These are phyloP conservation scores for Exophiala sp. DNA, from an alignment of 2,329 filamentous ascomycete species.

Conservation along the genomic window DNA sequence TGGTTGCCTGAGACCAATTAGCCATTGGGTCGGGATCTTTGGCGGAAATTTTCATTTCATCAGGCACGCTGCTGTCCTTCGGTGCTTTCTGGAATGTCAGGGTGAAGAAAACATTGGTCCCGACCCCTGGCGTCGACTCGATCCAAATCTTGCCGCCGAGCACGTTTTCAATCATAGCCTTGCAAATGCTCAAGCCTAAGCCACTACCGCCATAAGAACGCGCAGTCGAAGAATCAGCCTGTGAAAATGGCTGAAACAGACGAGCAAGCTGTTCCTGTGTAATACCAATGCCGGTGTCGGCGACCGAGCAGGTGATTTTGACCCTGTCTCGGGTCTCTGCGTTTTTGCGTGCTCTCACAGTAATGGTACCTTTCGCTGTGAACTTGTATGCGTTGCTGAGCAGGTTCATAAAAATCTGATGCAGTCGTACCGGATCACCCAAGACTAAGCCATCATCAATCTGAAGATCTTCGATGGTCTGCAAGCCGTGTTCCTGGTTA, in stretches of 20 bases:
- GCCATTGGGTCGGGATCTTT: conserved; percentile 54
- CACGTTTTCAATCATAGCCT: conserved; percentile 58
- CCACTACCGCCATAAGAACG: conserved; percentile 61
- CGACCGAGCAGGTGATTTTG: conserved; percentile 48
- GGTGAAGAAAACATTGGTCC: conserved; percentile 65
- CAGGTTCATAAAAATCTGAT: conserved; percentile 63
- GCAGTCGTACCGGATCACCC: conserved; percentile 77
- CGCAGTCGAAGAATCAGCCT: conserved; percentile 58
- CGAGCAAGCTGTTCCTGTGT: conserved; percentile 60
- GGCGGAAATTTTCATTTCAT: conserved; percentile 42
- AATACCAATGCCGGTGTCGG: conserved; percentile 66
- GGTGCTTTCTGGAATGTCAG: conserved; percentile 81
- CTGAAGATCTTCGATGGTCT: conserved; percentile 64
- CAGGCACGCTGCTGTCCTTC: conserved; percentile 52
- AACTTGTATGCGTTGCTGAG: conserved; percentile 64
- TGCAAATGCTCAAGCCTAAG: conserved; percentile 64
- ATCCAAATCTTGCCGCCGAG: conserved; percentile 61
- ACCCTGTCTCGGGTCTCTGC: conserved; percentile 32
- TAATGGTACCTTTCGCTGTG: conserved; percentile 52
- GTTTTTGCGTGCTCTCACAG: conserved; percentile 40
- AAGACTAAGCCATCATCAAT: conserved; percentile 65
- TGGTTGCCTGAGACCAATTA: conserved; percentile 50
- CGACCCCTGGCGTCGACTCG: conserved; percentile 50
- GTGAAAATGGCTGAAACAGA: conserved; percentile 57
- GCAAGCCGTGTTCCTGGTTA: conserved; percentile 57